Conservation (phyloP, 164 flowering plant species). For the Saururus chinensis region DNA sequence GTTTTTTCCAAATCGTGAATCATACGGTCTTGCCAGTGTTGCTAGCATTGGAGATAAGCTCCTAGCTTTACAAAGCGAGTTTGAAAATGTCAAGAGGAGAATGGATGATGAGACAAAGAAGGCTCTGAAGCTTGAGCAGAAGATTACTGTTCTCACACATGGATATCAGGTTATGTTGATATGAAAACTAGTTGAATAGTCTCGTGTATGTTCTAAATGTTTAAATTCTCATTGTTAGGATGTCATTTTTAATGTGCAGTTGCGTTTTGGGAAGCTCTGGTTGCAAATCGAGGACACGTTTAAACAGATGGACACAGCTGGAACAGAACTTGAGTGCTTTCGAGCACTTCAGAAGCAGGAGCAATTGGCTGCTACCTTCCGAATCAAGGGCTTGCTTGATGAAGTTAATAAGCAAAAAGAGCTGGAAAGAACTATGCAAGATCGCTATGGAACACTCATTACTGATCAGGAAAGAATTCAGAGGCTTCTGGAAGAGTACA, state of each 20-base stretch:
- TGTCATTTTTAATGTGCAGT: conserved; percentile 26
- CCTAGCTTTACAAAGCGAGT: conserved; percentile 70
- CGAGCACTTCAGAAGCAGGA: conserved; percentile 82
- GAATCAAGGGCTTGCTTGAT: conserved; percentile 56
- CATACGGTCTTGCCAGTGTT: conserved; percentile 91
- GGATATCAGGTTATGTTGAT: conserved; percentile 75
- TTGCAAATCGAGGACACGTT: conserved; percentile 67
- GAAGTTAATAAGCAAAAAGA: conserved; percentile 89
- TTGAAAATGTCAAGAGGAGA: conserved; percentile 66
- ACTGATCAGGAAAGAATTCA: conserved; percentile 49
- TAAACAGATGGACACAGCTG: conserved; percentile 87
- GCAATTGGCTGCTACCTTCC: conserved; percentile 57
- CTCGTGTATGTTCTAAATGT: not conserved
- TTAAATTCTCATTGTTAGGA: conserved; percentile 1
- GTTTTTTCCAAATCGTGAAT: conserved; percentile 81
- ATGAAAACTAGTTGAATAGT: too few species aligned
- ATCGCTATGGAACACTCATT: conserved; percentile 55
- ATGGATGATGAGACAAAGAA: conserved; percentile 80
- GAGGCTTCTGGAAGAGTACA: conserved; percentile 27
- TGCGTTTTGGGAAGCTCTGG: conserved; percentile 58
- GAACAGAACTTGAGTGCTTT: conserved; percentile 90
- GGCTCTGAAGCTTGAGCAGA: conserved; percentile 78
- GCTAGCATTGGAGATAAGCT: conserved; percentile 81
- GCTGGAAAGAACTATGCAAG: conserved; percentile 63
- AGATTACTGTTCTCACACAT: conserved; percentile 61